Conservation (phyloP, 2,329 filamentous ascomycete species). For the Neonectria punicea region DNA sequence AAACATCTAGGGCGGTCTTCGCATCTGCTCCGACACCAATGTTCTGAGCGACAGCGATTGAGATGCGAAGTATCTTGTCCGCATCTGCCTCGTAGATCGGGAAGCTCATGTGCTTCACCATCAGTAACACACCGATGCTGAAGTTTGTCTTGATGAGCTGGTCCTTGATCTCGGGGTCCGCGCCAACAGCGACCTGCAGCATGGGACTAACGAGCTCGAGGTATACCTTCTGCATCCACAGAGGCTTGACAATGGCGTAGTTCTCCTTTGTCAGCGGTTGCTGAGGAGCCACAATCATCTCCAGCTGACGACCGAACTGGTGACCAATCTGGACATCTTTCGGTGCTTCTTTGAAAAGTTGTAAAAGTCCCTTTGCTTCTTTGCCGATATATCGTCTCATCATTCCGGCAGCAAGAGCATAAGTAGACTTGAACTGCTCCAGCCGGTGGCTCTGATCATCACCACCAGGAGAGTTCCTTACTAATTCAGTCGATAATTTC, state of each 20-base stretch:
- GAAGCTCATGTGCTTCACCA: constrained; percentile 61
- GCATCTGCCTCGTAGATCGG: constrained; percentile 64
- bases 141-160: constrained; percentile 51
- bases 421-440: constrained; percentile 47
- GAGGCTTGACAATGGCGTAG: constrained; percentile 56
- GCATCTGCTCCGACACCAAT: constrained; percentile 56
- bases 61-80: constrained; percentile 58
- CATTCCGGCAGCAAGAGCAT: constrained; percentile 51
- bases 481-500: constrained; percentile 33
- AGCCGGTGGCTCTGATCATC: constrained; percentile 24
- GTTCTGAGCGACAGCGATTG: constrained; percentile 59
- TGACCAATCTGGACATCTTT: constrained; percentile 49
- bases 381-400: constrained; percentile 52
- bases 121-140: constrained; percentile 59
- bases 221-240: constrained; percentile 63
- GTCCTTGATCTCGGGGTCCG: constrained; percentile 43
- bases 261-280: constrained; percentile 52
- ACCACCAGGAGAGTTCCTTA: constrained; percentile 30
- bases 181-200: constrained; percentile 52
- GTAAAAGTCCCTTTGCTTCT: constrained; percentile 47
- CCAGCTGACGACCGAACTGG: constrained; percentile 54
- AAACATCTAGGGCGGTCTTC: constrained; percentile 58
- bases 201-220: constrained; percentile 58
- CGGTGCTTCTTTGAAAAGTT: constrained; percentile 50
- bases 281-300: constrained; percentile 55